phyloP scores from a whole-genome alignment of 2,329 filamentous ascomycete species.

The Thelonectria olida region DNA sequence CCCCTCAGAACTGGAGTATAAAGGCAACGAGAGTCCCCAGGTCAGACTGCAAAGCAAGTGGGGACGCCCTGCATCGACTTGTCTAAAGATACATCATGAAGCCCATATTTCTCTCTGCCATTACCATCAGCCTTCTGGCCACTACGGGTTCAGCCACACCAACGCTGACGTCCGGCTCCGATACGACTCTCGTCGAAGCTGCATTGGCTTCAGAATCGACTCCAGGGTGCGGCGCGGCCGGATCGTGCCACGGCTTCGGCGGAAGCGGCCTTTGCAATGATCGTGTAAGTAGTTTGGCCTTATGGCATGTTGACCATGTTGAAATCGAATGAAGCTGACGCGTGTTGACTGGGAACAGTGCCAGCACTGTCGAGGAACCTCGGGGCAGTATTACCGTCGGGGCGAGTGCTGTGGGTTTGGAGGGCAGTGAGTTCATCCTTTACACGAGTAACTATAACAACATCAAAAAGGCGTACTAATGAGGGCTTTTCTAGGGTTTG shows the following conservation, averaged over 20 bases:
- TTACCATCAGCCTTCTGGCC: background rate
- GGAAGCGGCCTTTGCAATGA: slow-evolving; percentile 7
- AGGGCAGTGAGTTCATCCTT: slow-evolving; percentile 5
- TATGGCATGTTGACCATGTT: background rate
- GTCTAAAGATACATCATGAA: too few species aligned
- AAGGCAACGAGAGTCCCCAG: too few species aligned
- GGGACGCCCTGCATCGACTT: too few species aligned
- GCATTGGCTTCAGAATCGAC: background rate
- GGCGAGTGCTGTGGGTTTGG: slow-evolving; percentile 9
- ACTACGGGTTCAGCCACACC: background rate
- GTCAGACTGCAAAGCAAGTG: too few species aligned
- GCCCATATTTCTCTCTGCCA: too few species aligned
- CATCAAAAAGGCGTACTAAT: background rate
- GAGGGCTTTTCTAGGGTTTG: background rate
- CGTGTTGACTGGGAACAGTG: background rate
- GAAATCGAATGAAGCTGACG: too few species aligned
- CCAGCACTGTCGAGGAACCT: slow-evolving; percentile 1
- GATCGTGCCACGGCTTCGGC: slow-evolving; percentile 4
- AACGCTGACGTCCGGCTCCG: background rate
- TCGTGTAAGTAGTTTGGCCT: background rate
- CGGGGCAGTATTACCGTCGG: background rate
- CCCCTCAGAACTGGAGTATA: too few species aligned
- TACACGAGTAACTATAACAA: too few species aligned
- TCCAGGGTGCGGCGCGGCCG: slow-evolving; percentile 1
- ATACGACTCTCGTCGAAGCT: background rate